phyloP scores from a whole-genome alignment of 805 yeast genomes.

The Wickerhamomyces chambardii region DNA sequence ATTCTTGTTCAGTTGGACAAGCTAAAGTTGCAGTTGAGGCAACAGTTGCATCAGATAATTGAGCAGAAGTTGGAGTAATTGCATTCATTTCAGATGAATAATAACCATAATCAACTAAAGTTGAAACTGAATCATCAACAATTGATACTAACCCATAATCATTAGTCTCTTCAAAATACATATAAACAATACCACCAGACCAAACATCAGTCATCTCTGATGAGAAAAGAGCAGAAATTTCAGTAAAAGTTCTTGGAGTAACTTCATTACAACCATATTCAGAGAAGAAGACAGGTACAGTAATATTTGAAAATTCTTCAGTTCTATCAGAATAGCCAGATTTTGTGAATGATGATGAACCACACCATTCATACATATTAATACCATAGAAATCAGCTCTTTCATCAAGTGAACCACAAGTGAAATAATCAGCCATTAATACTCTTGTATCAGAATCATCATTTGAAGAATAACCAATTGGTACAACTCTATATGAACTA shows the following conservation, averaged over 20 bases:
- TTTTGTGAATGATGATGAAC: slow-evolving; percentile 40
- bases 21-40: slow-evolving; percentile 36
- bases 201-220: slow-evolving; percentile 71
- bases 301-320: slow-evolving; percentile 50
- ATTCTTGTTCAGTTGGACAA: slow-evolving; percentile 48
- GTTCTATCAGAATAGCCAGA: slow-evolving; percentile 69
- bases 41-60: slow-evolving; percentile 24
- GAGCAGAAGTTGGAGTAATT: slow-evolving; percentile 44
- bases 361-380: slow-evolving; percentile 90
- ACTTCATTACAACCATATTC: slow-evolving; percentile 77
- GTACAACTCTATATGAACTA: slow-evolving; percentile 57
- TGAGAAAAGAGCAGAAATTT: slow-evolving; percentile 57
- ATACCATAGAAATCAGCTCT: slow-evolving; percentile 81
- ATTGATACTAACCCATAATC: slow-evolving; percentile 65
- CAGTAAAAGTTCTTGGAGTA: slow-evolving; percentile 63
- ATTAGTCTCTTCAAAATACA: slow-evolving; percentile 74
- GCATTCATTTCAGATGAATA: slow-evolving; percentile 48
- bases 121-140: slow-evolving; percentile 35
- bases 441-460: slow-evolving; percentile 65
- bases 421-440: slow-evolving; percentile 62
- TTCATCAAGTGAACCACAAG: slow-evolving; percentile 59
- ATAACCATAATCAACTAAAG: slow-evolving; percentile 56
- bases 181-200: slow-evolving; percentile 88
- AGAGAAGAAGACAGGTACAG: slow-evolving; percentile 71
- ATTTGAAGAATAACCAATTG: slow-evolving; percentile 78